phyloP scores from a whole-genome alignment of 2,329 filamentous ascomycete genomes.

The Penicillium janthinellum region DNA sequence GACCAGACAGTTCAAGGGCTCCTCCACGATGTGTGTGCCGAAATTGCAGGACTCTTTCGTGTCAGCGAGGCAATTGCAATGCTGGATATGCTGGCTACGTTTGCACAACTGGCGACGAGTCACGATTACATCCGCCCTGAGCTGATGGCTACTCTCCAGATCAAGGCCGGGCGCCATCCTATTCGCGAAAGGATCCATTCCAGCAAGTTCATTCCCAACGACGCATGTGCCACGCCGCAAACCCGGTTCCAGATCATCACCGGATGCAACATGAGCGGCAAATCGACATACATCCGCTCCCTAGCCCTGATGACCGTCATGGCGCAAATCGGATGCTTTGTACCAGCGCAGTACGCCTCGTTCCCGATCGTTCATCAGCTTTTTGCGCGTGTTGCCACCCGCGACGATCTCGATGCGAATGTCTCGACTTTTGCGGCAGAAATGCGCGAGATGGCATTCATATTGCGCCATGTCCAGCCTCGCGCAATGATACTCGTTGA shows the following conservation, averaged over 20 bases:
- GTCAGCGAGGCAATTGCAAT: constrained; percentile 84
- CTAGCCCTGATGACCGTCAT: constrained; percentile 85
- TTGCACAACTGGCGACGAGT: constrained; percentile 71
- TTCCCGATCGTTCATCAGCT: constrained; percentile 80
- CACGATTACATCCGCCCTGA: constrained; percentile 70
- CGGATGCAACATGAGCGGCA: constrained; percentile 97
- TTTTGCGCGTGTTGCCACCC: constrained; percentile 83
- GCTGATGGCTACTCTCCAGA: constrained; percentile 67
- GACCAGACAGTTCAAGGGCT: constrained; percentile 74
- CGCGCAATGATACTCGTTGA: constrained; percentile 83
- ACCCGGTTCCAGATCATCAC: constrained; percentile 90
- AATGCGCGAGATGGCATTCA: constrained; percentile 95
- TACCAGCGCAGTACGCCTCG: constrained; percentile 80
- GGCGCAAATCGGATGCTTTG: constrained; percentile 89
- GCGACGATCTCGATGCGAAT: constrained; percentile 87
- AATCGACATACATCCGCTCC: constrained; percentile 90
- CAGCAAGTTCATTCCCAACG: constrained; percentile 78
- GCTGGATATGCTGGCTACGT: constrained; percentile 80
- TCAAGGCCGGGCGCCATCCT: constrained; percentile 76
- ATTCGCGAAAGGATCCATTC: constrained; percentile 73
- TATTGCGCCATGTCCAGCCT: constrained; percentile 77
- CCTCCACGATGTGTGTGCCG: constrained; percentile 68
- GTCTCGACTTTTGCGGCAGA: constrained; percentile 91
- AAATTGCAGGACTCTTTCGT: constrained; percentile 75
- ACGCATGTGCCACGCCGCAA: constrained; percentile 80